Conservation (phyloP, 2,329 filamentous ascomycete species). For the Mycosphaerella sp. region DNA sequence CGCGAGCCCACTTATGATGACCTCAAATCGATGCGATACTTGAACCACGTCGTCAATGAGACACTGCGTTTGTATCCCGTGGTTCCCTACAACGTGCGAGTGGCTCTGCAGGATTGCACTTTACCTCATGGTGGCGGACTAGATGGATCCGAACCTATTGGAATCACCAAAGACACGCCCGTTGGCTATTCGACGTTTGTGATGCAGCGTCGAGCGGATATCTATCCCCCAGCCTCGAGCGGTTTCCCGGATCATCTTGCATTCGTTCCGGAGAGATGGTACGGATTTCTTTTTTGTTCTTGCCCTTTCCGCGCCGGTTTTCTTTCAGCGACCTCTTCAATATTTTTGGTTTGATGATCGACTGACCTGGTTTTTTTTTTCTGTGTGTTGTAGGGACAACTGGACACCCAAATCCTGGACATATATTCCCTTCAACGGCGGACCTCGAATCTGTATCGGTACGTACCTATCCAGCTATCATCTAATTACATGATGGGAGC, state of each 20-base stretch:
- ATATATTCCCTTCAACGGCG: conserved; percentile 45
- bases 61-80: conserved; percentile 45
- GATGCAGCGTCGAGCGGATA: conserved; percentile 45
- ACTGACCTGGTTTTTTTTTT: not conserved
- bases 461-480: conserved; percentile 12
- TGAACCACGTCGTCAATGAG: conserved; percentile 45
- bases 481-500: too few species aligned
- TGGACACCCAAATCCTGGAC: conserved; percentile 48
- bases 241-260: conserved; percentile 36
- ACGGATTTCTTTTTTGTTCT: not conserved
- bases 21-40: conserved; percentile 81
- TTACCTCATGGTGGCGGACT: conserved; percentile 45
- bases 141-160: conserved; percentile 41
- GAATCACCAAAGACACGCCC: conserved; percentile 38
- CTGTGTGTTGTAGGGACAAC: conserved; percentile 22
- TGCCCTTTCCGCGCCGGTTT: too few species aligned
- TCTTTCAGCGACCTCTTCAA: too few species aligned
- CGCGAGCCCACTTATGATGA: conserved; percentile 63
- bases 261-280: conserved; percentile 47
- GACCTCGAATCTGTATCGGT: conserved; percentile 46
- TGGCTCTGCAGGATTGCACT: conserved; percentile 43
- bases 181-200: conserved; percentile 44
- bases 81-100: conserved; percentile 46
- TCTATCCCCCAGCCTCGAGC: conserved; percentile 40
- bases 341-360: not conserved